Percentiles rank a stretch among this genome's conserved stretches.
These are phyloP conservation scores for Stylosanthes scabra DNA, from an alignment of 331 rosid genomes.

Conservation along the genomic window DNA sequence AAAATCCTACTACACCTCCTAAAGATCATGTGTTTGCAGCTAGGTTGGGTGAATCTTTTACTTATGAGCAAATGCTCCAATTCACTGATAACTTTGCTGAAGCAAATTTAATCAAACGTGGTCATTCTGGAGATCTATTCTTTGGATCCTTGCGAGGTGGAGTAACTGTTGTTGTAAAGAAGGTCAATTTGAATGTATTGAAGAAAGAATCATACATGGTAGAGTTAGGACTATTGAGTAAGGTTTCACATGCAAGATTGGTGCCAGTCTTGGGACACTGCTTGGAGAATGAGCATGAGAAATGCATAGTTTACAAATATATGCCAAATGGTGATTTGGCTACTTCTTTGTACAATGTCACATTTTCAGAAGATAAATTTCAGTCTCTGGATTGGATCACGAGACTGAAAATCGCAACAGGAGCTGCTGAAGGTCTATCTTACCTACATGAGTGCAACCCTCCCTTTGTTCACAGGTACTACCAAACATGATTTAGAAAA, in stretches of 20 bases:
- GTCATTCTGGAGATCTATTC: slow-evolving; percentile 89
- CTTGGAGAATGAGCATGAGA: slow-evolving; percentile 77
- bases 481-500: slow-evolving; percentile 42
- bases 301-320: slow-evolving; percentile 76
- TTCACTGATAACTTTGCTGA: slow-evolving; percentile 70
- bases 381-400: slow-evolving; percentile 94
- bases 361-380: slow-evolving; percentile 48
- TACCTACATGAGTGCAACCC: slow-evolving; percentile 84
- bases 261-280: slow-evolving; percentile 88
- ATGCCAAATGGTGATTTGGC: slow-evolving; percentile 89
- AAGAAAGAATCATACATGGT: slow-evolving; percentile 59
- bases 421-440: slow-evolving; percentile 90
- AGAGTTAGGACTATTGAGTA: slow-evolving; percentile 74
- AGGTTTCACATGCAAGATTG: slow-evolving; percentile 75
- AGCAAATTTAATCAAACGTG: slow-evolving; percentile 70
- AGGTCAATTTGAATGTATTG: slow-evolving; percentile 57
- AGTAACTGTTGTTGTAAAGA: slow-evolving; percentile 71
- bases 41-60: slow-evolving; percentile 65
- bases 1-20: slow-evolving; percentile 51
- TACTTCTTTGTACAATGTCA: slow-evolving; percentile 64
- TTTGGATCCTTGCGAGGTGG: slow-evolving; percentile 63
- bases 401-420: slow-evolving; percentile 88
- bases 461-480: slow-evolving; percentile 88
- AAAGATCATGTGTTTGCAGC: slow-evolving; percentile 49
- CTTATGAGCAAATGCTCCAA: slow-evolving; percentile 69